Percentiles rank a stretch among this genome's conserved stretches.
Evolutionary conservation across 2,329 filamentous ascomycete species (phyloP).

Genomic region (Aureobasidium subglaciale): DNA sequence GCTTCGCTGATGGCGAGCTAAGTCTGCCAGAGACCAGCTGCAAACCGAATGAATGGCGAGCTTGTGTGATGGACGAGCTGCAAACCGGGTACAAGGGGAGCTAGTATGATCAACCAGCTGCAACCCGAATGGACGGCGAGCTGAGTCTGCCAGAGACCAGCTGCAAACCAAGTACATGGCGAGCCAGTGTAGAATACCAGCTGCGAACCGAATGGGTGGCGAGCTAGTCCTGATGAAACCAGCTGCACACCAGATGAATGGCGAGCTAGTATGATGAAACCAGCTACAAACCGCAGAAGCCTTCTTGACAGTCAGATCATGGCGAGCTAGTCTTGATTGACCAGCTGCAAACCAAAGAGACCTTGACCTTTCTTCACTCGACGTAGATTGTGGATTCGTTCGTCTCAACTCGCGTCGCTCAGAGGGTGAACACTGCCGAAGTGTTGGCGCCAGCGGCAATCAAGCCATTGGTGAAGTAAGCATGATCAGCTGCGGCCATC

Average conservation of each 20-base stretch:
- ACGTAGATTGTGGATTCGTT: background rate
- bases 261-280: background rate
- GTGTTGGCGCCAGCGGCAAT: background rate
- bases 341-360: background rate
- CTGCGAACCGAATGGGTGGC: conserved; percentile 1
- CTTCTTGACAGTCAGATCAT: background rate
- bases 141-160: background rate
- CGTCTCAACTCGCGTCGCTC: background rate
- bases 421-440: background rate
- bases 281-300: background rate
- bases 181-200: background rate
- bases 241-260: conserved; percentile 7
- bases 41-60: background rate
- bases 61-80: background rate
- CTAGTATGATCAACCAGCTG: conserved; percentile 2
- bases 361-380: background rate
- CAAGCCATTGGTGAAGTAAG: background rate
- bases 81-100: background rate
- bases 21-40: background rate
- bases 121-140: background rate
- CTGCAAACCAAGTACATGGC: conserved; percentile 1
- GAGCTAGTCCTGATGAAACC: conserved; percentile 1
- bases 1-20: background rate
- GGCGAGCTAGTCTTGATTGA: background rate
- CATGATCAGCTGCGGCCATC: background rate